A percentile compares a stretch with the other conserved stretches of the same genome.
phyloP scores from a whole-genome alignment of 2,329 filamentous ascomycete genomes.

The Raffaelea ambrosiae region DNA sequence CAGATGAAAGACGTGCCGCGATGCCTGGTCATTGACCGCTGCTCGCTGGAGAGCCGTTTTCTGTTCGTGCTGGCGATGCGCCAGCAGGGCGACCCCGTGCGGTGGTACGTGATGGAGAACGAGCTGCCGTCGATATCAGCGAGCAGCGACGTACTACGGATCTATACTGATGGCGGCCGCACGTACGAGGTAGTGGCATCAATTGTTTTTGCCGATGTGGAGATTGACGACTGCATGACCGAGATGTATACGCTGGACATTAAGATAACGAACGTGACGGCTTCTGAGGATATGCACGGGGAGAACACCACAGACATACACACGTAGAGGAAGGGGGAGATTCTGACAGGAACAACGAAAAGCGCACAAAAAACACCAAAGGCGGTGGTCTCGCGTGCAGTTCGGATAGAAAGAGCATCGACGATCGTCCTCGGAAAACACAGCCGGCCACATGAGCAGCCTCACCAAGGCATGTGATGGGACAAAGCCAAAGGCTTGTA shows the following conservation, averaged over 20 bases:
- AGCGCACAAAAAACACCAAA: too few species aligned
- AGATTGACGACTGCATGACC: conserved; percentile 4
- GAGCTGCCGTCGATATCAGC: conserved; percentile 3
- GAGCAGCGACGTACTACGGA: conserved; percentile 2
- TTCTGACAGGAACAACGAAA: too few species aligned
- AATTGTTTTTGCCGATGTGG: background rate
- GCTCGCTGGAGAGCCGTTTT: conserved; percentile 2
- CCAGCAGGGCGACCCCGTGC: conserved; percentile 3
- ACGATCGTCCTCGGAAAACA: too few species aligned
- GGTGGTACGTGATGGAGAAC: conserved; percentile 6
- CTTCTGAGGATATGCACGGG: too few species aligned
- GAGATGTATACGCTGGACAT: conserved; percentile 8
- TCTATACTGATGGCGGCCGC: background rate
- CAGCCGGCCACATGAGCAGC: too few species aligned
- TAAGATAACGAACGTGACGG: background rate
- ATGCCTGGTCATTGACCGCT: conserved; percentile 7
- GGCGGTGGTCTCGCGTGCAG: too few species aligned
- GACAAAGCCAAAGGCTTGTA: too few species aligned
- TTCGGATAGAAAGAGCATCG: too few species aligned
- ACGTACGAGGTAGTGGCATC: conserved; percentile 7
- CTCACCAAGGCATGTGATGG: too few species aligned
- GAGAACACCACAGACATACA: too few species aligned
- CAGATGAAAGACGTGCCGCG: background rate
- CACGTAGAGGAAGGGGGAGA: too few species aligned
- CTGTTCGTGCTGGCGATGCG: conserved; percentile 5